phyloP scores from a whole-genome alignment of 768 basidiomycete species.

The Cystobasidium onofrii region DNA sequence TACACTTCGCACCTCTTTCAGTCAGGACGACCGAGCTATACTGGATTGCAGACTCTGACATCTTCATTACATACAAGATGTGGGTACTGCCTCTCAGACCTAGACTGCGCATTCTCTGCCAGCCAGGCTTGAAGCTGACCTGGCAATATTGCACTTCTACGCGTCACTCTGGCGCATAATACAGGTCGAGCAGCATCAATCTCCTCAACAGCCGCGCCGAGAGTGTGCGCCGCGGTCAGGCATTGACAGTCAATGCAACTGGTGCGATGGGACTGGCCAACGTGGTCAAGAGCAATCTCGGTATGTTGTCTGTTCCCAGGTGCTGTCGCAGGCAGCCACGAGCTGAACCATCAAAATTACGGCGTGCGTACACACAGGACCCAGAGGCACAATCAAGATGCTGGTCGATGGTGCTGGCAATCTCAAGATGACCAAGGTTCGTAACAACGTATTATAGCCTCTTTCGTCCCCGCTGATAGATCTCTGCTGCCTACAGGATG shows the following conservation, averaged over 20 bases:
- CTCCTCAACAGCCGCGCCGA: constrained; percentile 48
- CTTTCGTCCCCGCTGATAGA: not conserved
- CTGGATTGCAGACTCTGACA: not conserved
- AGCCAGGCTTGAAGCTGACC: not conserved
- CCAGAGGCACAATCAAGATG: constrained; percentile 97
- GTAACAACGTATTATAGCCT: constrained; percentile 11
- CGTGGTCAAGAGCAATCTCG: constrained; percentile 94
- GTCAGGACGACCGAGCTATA: not conserved
- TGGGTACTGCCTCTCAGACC: not conserved
- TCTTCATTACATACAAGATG: not conserved
- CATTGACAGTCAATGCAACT: constrained; percentile 49
- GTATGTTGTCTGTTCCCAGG: constrained; percentile 48
- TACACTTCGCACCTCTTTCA: not conserved
- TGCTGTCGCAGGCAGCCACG: not conserved
- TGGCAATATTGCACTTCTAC: not conserved
- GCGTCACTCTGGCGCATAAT: not conserved
- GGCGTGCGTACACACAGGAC: constrained; percentile 43
- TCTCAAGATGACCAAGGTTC: constrained; percentile 94
- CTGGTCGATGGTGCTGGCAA: constrained; percentile 95
- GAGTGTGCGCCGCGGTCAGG: constrained; percentile 46
- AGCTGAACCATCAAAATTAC: not conserved
- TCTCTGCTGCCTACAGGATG: constrained; percentile 53
- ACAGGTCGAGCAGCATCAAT: constrained; percentile 35
- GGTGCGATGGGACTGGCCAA: constrained; percentile 95
- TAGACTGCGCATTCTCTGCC: not conserved